Percentiles rank a stretch among this genome's conserved stretches.
Evolutionary conservation across 2,329 filamentous ascomycete species (phyloP).

Genomic region (Domatiomyces catenatus): DNA sequence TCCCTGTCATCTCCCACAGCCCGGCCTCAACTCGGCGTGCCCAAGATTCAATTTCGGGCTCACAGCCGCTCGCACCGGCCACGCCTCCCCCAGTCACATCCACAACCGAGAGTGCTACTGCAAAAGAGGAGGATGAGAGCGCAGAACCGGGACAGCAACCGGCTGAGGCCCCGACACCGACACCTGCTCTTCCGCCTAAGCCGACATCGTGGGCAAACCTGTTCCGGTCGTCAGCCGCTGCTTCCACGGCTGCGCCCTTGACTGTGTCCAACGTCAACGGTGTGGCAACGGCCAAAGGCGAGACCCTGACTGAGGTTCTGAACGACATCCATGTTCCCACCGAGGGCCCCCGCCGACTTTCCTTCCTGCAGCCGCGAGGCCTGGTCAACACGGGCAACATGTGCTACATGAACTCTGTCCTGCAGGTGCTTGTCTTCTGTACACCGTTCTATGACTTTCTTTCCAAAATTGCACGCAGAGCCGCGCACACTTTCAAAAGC

Average conservation of each 20-base stretch:
- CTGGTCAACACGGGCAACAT: conserved; percentile 96
- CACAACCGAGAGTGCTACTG: neutral
- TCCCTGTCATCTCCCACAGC: conserved; percentile 28
- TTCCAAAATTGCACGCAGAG: conserved; percentile 68
- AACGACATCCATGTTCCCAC: conserved; percentile 50
- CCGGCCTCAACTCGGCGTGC: conserved; percentile 23
- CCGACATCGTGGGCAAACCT: conserved; percentile 49
- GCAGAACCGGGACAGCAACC: conserved; percentile 2
- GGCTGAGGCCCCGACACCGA: conserved; percentile 26
- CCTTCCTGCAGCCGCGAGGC: conserved; percentile 81
- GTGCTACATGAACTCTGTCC: conserved; percentile 99
- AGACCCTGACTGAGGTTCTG: conserved; percentile 62
- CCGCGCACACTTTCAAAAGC: conserved; percentile 83
- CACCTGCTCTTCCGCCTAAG: conserved; percentile 29
- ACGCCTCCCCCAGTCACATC: neutral
- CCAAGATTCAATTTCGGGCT: conserved; percentile 11
- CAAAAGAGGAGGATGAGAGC: neutral
- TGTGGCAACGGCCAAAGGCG: conserved; percentile 34
- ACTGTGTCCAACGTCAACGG: conserved; percentile 22
- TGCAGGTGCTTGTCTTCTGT: conserved; percentile 91
- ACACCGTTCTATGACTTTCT: conserved; percentile 89
- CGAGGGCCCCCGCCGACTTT: conserved; percentile 41
- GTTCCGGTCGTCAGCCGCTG: conserved; percentile 34
- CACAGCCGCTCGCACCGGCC: neutral
- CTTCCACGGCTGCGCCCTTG: conserved; percentile 18